phyloP scores from a whole-genome alignment of 2,329 filamentous ascomycete species.

The Rugonectria rugulosa region DNA sequence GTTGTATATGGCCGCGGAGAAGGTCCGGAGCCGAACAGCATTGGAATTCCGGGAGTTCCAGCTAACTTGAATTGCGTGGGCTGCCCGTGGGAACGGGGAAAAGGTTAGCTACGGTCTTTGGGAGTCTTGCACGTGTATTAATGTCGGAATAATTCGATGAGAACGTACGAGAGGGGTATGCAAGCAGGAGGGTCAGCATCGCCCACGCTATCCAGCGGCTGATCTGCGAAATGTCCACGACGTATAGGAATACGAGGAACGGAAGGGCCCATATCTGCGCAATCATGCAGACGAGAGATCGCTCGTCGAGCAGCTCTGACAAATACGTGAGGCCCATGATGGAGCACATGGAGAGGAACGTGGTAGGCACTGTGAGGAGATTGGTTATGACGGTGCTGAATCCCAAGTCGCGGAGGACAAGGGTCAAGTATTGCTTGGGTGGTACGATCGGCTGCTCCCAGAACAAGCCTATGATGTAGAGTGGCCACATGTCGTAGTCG shows the following conservation, averaged over 20 bases:
- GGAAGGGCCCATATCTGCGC: slow-evolving; percentile 46
- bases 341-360: slow-evolving; percentile 21
- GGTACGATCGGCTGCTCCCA: slow-evolving; percentile 54
- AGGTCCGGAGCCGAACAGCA: slow-evolving; percentile 66
- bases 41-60: slow-evolving; percentile 66
- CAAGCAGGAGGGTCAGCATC: slow-evolving; percentile 42
- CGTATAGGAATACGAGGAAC: slow-evolving; percentile 40
- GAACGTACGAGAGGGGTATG: slow-evolving; percentile 40
- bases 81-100: slow-evolving; percentile 7
- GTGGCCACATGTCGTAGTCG: slow-evolving; percentile 65
- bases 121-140: background rate
- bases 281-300: slow-evolving; percentile 40
- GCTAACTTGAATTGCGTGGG: slow-evolving; percentile 57
- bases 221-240: slow-evolving; percentile 32
- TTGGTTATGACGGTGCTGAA: slow-evolving; percentile 26
- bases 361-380: slow-evolving; percentile 23
- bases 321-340: slow-evolving; percentile 40
- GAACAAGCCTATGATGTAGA: slow-evolving; percentile 60
- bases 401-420: slow-evolving; percentile 49
- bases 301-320: slow-evolving; percentile 41
- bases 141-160: too few relatives aligned
- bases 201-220: slow-evolving; percentile 42
- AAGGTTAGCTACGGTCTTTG: background rate
- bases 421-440: slow-evolving; percentile 58
- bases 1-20: slow-evolving; percentile 61